Evolutionary conservation across 306 rosid genomes (phyloP), one percentile per base, ranked within the genome.

Genomic region (Vigna mungo): DNA sequence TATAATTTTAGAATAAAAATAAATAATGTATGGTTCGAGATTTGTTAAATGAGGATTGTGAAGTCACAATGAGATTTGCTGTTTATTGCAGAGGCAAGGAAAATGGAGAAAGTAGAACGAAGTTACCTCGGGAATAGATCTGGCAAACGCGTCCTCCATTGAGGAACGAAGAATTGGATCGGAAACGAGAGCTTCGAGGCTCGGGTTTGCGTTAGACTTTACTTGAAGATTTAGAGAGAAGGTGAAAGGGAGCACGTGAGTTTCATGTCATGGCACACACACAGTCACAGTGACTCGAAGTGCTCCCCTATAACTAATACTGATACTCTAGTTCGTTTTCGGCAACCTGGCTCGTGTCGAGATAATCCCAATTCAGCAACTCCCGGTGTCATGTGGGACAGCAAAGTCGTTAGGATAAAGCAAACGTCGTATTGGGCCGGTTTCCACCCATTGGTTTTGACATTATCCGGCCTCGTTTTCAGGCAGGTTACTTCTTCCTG

Each of bases 131-230:
- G 86, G 43, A 74, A 88, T 86, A 76, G 98, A 95, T 90, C 96
- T 87, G 87, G 97, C 91, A 78, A 87, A 90, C 68, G 98, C 97
- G 80, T 95, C 92, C 69, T 95, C 98, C 98, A 92, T 92, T 55
- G 60, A 36, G 39, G 74, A 75, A 80, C 55, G 79, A 56, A 68
- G 77, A 37, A 39, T 76, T 80, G 85, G 90, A 87, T 86, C 86
- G 70, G 61, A 81, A 62, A 64, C 43, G 21, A 21, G 73, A 61
- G 54, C 17, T 53, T 52, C 53, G 13, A 9, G 37, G 23, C 20
- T 41, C 59, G 6, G 68, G 62, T 77, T 61, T 52, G 30, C 17
- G 32, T 23, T 53, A 17, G 3, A 47, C 72, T 75, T 44, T 56
- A 20, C 68, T 75, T 72, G 61, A 34, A 78, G 79, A 7, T 71